phyloP scores from a whole-genome alignment of 1,139 yeast genomes.

The Spathaspora sp. region DNA sequence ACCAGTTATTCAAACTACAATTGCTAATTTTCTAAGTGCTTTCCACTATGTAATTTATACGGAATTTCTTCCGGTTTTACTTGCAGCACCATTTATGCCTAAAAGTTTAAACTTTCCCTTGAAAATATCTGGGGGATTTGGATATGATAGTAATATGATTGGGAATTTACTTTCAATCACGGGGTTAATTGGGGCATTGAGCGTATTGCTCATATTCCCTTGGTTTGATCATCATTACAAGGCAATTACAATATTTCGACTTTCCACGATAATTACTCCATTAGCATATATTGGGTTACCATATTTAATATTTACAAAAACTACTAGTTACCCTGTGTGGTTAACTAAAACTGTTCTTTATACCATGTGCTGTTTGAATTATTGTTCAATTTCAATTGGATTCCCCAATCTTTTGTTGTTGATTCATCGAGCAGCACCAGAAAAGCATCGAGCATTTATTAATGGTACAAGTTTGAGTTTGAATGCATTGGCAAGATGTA shows the following conservation, averaged over 20 bases:
- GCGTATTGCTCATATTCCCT: constrained; percentile 52
- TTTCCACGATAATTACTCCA: constrained; percentile 44
- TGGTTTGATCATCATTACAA: constrained; percentile 48
- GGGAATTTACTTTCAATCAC: constrained; percentile 57
- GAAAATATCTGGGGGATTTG: constrained; percentile 29
- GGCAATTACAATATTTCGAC: constrained; percentile 46
- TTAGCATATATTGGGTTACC: constrained; percentile 51
- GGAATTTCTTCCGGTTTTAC: constrained; percentile 59
- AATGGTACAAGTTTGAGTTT: constrained; percentile 51
- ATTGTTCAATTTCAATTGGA: constrained; percentile 40
- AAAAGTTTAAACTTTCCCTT: constrained; percentile 37
- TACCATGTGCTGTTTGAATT: constrained; percentile 13
- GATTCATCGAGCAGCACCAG: constrained; percentile 49
- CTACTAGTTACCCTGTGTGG: constrained; percentile 22
- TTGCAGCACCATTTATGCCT: constrained; percentile 45
- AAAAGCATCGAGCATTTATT: constrained; percentile 50
- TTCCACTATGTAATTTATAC: constrained; percentile 50
- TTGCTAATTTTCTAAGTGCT: constrained; percentile 13
- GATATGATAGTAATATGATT: constrained; percentile 44
- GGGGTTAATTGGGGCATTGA: constrained; percentile 53
- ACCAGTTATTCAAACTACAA: constrained; percentile 20
- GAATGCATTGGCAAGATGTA: constrained; percentile 53
- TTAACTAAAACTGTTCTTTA: constrained; percentile 25
- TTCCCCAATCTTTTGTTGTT: constrained; percentile 45
- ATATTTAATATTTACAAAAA: constrained; percentile 44